Percentiles rank a stretch among this genome's conserved stretches.
phyloP scores from a whole-genome alignment of 1,284 basidiomycete genomes.

The Ceratobasidium sp. region DNA sequence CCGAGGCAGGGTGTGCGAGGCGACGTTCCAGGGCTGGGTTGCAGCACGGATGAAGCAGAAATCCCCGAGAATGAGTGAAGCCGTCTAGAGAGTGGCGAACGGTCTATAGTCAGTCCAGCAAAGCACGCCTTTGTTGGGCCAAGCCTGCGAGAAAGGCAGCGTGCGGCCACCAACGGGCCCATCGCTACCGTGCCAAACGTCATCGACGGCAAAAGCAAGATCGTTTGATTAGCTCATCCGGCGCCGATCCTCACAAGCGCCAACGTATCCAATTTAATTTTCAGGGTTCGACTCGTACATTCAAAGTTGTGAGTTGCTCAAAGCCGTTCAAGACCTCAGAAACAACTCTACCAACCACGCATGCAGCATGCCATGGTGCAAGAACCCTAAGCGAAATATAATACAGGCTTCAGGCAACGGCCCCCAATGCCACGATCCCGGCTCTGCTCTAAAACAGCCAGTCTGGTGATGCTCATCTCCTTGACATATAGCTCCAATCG shows the following conservation, averaged over 20 bases:
- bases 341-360: no score
- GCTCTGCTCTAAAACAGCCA: slow-evolving; percentile 66
- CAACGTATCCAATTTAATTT: no score
- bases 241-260: no score
- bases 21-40: not conserved
- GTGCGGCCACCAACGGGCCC: not conserved
- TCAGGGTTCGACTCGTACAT: no score
- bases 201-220: not conserved
- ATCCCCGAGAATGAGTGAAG: not conserved
- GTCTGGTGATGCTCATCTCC: slow-evolving; percentile 62
- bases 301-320: no score
- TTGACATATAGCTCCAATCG: slow-evolving; percentile 73
- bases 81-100: not conserved
- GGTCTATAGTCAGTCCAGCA: not conserved
- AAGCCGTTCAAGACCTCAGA: no score
- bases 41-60: not conserved
- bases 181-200: not conserved
- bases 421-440: slow-evolving; percentile 36
- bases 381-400: not conserved
- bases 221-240: not conserved
- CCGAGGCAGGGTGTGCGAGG: not conserved
- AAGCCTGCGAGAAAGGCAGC: not conserved
- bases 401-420: slow-evolving; percentile 37
- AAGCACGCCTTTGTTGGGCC: not conserved
- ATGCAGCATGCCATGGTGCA: no score